Evolutionary conservation across 306 rosid species (phyloP), one percentile per base, ranked within the genome.

Genomic region (Elaeagnus macrophylla): DNA sequence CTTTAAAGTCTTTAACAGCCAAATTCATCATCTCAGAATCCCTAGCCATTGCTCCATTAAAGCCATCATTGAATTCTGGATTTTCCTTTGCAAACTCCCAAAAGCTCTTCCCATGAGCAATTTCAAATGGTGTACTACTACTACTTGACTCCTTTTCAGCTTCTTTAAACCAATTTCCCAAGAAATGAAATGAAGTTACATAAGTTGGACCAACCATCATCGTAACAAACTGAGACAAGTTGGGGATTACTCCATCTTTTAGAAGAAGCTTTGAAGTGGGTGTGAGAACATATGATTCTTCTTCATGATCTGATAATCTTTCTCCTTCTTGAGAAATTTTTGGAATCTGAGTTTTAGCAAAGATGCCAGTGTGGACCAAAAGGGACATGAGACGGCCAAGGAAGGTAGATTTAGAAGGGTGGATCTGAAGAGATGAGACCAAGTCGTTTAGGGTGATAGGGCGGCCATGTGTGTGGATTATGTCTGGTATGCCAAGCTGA

Each of bases 261-360:
- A 83, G 25, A 0, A 79, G 71, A n/a, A 79, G 72, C 68, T 71
- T 73, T 12, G 85, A 79, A 19, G 81, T 55, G 7, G 83, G 71
- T 6, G 81, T 73, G 0, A 79, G 71, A 56, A 2, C 71, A 60
- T 76, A 79, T 0, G 68, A 71, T 49, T 35, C 59, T 48, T 70
- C 73, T 38, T 54, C 71, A 37, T 49, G 57, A 17, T 48, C 32
- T 2, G 0, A 3, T 25, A 25, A 25, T 25, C 2, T 10, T n/a
- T 44, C 48, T 44, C 14, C 40, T 11, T 20, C 32, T 40, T 50
- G 9, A 18, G 15, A 37, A 54, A 10, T 46, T 3, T n/a, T 59
- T 10, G 56, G 39, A 42, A 53, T 54, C 20, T 18, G 51, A 18
- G 68, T 62, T 47, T 15, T 59, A 9, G 66, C 18, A 10, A 79